Base-by-base conservation (phyloP, 805 yeast genomes). In the Candida rishiriensis region DNA sequence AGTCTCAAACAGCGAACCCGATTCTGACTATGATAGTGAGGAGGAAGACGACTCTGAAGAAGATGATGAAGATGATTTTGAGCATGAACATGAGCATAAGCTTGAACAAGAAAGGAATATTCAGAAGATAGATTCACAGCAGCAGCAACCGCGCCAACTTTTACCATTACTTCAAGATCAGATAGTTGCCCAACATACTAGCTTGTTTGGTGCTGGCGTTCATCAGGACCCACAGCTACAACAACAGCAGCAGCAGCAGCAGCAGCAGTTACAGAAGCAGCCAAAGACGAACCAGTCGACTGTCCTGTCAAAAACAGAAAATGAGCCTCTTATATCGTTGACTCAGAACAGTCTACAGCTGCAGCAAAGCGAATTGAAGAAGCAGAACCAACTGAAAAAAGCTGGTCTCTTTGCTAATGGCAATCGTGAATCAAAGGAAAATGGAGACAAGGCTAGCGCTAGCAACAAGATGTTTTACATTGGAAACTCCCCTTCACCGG, bases 401-500 rank as follows among this genome's bases (percentile, higher is more conserved):
- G 30, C 8, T 35, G 43, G 36, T 16, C n/a, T 30, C 14, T 31
- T 36, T 11, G n/a, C 14, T 15, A 34, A 29, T 13, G 18, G 38
- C 10, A 29, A 34, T 12, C 40, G 12, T 26, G 16, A 10, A 28
- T 18, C 21, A 5, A 17, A 16, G 6, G 12, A 28, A 13, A 17
- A 26, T 5, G 33, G 16, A 13, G 38, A 40, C 10, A 37, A 39
- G 9, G 15, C 18, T 21, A 16, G 18, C 26, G 46, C 42, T 14
- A 17, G 36, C 31, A 53, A 52, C n/a, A 50, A 49, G 36, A 63
- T 63, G 65, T 63, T 63, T 42, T 63, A 48, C 50, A 56, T 63
- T 30, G 63, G 60, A 38, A 57, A 59, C 38, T 61, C 67, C 2
- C 63, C 65, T 7, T 60, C 65, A 4, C 60, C 64, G 7, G 63